Percentiles rank a stretch among this genome's conserved stretches.
These are phyloP conservation scores for Quambalaria eucalypti DNA, from an alignment of 1,284 basidiomycete genomes.

Conservation along the genomic window DNA sequence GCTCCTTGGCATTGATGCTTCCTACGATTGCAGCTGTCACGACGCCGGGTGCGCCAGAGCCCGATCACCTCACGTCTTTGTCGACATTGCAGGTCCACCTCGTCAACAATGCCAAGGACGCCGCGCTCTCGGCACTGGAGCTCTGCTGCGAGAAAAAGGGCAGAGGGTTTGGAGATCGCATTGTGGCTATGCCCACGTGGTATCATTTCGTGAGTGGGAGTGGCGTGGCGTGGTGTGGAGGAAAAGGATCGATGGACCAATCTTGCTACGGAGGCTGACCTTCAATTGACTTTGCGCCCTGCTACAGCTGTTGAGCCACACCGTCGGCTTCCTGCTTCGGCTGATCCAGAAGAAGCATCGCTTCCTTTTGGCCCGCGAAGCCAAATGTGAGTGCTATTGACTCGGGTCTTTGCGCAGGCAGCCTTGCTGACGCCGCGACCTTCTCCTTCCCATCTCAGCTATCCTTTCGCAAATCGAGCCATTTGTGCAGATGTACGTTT, in stretches of 20 bases:
- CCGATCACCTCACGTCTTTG: not conserved
- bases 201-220: slow-evolving; percentile 36
- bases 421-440: too few species aligned
- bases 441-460: too few species aligned
- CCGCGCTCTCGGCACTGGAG: slow-evolving; percentile 24
- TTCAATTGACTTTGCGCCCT: not conserved
- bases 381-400: too few species aligned
- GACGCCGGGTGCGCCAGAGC: not conserved
- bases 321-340: slow-evolving; percentile 24
- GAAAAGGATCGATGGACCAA: too few species aligned
- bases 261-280: not conserved
- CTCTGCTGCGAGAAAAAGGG: slow-evolving; percentile 9
- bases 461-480: slow-evolving; percentile 1
- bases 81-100: not conserved
- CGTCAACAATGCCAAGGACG: slow-evolving; percentile 17
- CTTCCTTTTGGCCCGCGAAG: slow-evolving; percentile 27
- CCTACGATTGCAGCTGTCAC: not conserved
- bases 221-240: too few species aligned
- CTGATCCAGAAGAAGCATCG: slow-evolving; percentile 17
- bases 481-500: slow-evolving; percentile 27
- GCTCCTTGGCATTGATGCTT: slow-evolving; percentile 8
- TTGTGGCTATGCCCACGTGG: slow-evolving; percentile 26
- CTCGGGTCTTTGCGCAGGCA: too few species aligned
- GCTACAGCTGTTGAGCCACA: slow-evolving; percentile 29
- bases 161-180: slow-evolving; percentile 26